Evolutionary conservation across 495 filamentous ascomycete species (phyloP), one percentile per base, ranked within the genome.

Genomic region (Aspergillus kassunensis): DNA sequence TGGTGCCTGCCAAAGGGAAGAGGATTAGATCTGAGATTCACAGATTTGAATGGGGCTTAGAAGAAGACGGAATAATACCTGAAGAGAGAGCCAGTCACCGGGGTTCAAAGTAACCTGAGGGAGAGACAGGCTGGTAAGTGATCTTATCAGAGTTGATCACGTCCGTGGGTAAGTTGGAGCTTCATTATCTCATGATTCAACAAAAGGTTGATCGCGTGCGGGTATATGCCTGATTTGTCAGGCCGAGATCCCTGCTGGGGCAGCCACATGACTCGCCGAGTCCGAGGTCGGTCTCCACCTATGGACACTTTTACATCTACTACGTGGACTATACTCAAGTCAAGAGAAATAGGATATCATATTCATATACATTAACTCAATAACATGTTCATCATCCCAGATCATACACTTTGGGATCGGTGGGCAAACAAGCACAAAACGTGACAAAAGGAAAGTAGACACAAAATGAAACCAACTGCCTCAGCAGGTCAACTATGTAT

Each of bases 381-480:
- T 27, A 27, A 27, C 24, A 35, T 21, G 25, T 30, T 52, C 49
- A 34, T 44, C 6, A 37, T n/a, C 12, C 44, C 19, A 25, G 33
- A 27, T 18, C 35, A 31, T 21, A 19, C 33, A 39, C 7, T 23
- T 20, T 24, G 44, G 24, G 18, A 20, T 42, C 43, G 15, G 35
- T 11, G 33, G 27, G 44, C 23, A 35, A 35, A 11, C 30, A 50
- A 30, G 36, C 46, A 46, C 49, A 42, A 39, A 30, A 50, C 36
- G 40, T 19, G 44, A 60, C 57, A 60, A 56, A 60, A 53, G n/a
- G 57, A 56, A 56, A 55, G 12, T 31, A 57, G 48, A 58, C 55
- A 58, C 18, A 36, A 61, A 57, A 51, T 19, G 44, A 35, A 40
- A 25, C 27, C 18, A 24, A n/a, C 21, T 18, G 35, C 47, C 37